These are phyloP conservation scores for Phytophthora cryptogea DNA, from an alignment of 352 stramenopile genomes.

Conservation along the genomic window DNA sequence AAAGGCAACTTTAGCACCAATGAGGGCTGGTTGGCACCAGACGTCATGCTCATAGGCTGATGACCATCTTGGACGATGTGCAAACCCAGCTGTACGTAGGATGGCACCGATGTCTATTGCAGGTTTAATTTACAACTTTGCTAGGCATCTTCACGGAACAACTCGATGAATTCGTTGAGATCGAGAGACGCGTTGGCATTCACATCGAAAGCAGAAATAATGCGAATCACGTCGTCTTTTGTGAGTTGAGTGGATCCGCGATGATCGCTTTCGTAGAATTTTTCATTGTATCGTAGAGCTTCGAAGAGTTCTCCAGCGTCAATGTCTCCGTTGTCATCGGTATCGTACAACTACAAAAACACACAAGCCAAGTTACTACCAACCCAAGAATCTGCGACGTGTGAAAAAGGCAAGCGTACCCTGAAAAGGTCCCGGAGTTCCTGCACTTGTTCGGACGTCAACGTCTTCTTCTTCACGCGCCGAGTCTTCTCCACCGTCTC, in stretches of 20 bases:
- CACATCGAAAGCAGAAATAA: slow-evolving; percentile 77
- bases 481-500: slow-evolving; percentile 59
- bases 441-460: slow-evolving; percentile 57
- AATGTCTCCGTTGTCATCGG: slow-evolving; percentile 69
- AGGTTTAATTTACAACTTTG: too few relatives aligned
- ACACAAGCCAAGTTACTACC: not conserved
- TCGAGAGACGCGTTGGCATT: slow-evolving; percentile 78
- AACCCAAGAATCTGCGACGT: slow-evolving; percentile 23
- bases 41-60: slow-evolving; percentile 25
- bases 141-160: slow-evolving; percentile 76
- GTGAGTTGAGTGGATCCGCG: slow-evolving; percentile 39
- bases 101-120: too few relatives aligned
- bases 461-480: slow-evolving; percentile 51
- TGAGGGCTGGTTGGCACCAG: slow-evolving; percentile 3
- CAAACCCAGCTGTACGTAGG: not conserved
- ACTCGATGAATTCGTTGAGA: slow-evolving; percentile 78
- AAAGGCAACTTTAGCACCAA: slow-evolving; percentile 22
- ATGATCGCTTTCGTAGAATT: slow-evolving; percentile 65
- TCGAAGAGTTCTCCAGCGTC: slow-evolving; percentile 72
- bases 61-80: slow-evolving; percentile 15
- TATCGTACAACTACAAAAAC: slow-evolving; percentile 56
- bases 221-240: slow-evolving; percentile 63
- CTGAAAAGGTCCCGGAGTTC: slow-evolving; percentile 70
- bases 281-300: slow-evolving; percentile 70
- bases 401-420: slow-evolving; percentile 38